Percentiles rank a stretch among this genome's conserved stretches.
Conservation (phyloP, 768 basidiomycete genomes). For the Kwoniella sp. region DNA sequence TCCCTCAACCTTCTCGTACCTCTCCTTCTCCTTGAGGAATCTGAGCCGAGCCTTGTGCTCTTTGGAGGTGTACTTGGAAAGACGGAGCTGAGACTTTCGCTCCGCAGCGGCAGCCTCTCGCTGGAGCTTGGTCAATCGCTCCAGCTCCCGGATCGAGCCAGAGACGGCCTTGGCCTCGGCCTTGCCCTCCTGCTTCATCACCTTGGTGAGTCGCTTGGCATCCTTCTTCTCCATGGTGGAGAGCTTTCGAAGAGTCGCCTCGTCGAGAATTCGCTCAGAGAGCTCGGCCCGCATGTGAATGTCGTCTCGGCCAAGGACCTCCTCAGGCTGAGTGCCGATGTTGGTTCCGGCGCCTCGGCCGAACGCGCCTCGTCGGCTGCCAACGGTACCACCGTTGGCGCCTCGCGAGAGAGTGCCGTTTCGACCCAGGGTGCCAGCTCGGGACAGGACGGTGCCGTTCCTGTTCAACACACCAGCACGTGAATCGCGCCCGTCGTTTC, state of each 20-base stretch:
- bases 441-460: constrained; percentile 34
- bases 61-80: constrained; percentile 57
- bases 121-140: constrained; percentile 66
- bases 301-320: constrained; percentile 45
- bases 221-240: constrained; percentile 52
- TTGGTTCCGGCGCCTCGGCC: constrained; percentile 44
- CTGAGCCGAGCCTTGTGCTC: constrained; percentile 64
- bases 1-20: constrained; percentile 46
- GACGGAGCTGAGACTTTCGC: constrained; percentile 56
- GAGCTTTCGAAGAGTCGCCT: constrained; percentile 35
- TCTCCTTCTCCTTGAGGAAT: constrained; percentile 60
- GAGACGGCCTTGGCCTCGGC: constrained; percentile 63
- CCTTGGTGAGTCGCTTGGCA: constrained; percentile 61
- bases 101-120: constrained; percentile 61
- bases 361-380: constrained; percentile 40
- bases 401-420: constrained; percentile 35
- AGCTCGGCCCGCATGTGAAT: constrained; percentile 45
- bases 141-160: constrained; percentile 63
- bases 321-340: constrained; percentile 47
- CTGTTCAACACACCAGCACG: constrained; percentile 31
- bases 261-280: constrained; percentile 40
- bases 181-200: constrained; percentile 67
- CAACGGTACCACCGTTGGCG: constrained; percentile 43
- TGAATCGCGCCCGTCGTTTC: constrained; percentile 23
- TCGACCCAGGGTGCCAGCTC: constrained; percentile 37